These are phyloP conservation scores for Parastagonospora avenae DNA, from an alignment of 2,329 filamentous ascomycete genomes.

Conservation along the genomic window DNA sequence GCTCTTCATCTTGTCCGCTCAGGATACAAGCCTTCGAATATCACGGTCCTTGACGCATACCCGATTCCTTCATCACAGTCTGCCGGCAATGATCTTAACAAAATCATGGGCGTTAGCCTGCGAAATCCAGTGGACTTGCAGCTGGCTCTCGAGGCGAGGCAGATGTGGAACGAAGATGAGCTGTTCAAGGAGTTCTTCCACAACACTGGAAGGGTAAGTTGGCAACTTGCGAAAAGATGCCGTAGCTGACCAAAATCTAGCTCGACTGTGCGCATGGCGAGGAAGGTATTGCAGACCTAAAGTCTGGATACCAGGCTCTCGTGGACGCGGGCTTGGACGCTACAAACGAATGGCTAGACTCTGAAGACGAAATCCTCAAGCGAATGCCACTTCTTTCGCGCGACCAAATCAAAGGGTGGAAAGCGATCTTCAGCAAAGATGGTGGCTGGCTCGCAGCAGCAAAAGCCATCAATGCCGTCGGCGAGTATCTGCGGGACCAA, in stretches of 20 bases:
- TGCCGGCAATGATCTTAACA: conserved; percentile 59
- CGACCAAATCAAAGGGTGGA: conserved; percentile 54
- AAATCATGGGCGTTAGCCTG: conserved; percentile 50
- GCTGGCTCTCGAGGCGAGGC: conserved; percentile 37
- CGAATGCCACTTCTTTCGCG: conserved; percentile 49
- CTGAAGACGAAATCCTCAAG: conserved; percentile 51
- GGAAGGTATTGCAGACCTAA: conserved; percentile 44
- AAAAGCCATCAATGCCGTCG: conserved; percentile 55
- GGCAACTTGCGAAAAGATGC: background rate
- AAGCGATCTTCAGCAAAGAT: conserved; percentile 51
- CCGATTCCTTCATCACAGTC: conserved; percentile 54
- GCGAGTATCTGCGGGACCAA: conserved; percentile 43
- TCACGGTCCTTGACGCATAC: conserved; percentile 56
- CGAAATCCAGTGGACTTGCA: conserved; percentile 49
- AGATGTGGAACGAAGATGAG: conserved; percentile 53
- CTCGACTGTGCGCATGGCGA: conserved; percentile 45
- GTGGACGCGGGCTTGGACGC: conserved; percentile 41
- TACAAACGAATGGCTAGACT: conserved; percentile 52
- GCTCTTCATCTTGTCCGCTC: conserved; percentile 57
- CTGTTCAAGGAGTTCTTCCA: conserved; percentile 56
- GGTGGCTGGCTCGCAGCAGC: conserved; percentile 56
- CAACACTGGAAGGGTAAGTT: conserved; percentile 46
- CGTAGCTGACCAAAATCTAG: conserved; percentile 15
- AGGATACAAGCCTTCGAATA: conserved; percentile 53
- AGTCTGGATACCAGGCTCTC: conserved; percentile 45